Percentiles rank a stretch among this genome's conserved stretches.
These are phyloP conservation scores for Hypoxylon lenormandii DNA, from an alignment of 495 filamentous ascomycete species.

Conservation along the genomic window DNA sequence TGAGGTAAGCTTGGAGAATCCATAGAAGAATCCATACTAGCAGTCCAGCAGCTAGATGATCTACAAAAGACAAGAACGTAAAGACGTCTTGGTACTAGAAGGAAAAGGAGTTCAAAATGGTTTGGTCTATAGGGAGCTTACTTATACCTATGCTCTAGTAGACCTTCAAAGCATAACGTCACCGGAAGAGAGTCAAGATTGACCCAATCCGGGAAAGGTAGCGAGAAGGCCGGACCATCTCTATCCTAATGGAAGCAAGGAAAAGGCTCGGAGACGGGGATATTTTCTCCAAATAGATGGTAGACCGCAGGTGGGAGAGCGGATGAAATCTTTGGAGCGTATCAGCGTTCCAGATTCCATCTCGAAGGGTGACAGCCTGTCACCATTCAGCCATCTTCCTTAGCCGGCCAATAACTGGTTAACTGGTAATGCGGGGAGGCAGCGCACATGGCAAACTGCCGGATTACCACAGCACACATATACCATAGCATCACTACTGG, in stretches of 20 bases:
- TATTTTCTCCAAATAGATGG: conserved; percentile 41
- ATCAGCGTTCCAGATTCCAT: conserved; percentile 17
- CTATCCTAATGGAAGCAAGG: conserved; percentile 45
- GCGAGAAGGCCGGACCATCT: conserved; percentile 36
- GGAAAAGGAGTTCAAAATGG: neutral
- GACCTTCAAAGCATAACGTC: conserved; percentile 15
- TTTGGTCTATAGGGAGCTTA: conserved; percentile 10
- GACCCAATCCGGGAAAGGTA: conserved; percentile 17
- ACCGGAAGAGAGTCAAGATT: conserved; percentile 20
- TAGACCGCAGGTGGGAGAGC: conserved; percentile 18
- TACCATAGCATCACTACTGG: conserved; percentile 7
- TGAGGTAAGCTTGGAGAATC: conserved; percentile 14
- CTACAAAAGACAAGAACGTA: neutral
- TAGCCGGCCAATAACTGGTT: conserved; percentile 34
- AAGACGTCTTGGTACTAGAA: neutral
- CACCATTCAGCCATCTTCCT: conserved; percentile 36
- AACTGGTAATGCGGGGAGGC: conserved; percentile 18
- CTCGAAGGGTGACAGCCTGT: conserved; percentile 14
- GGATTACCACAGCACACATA: conserved; percentile 15
- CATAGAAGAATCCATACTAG: conserved; percentile 33
- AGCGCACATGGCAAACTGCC: conserved; percentile 35
- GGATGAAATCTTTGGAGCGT: conserved; percentile 10
- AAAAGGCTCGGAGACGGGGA: conserved; percentile 28
- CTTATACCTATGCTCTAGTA: conserved; percentile 16
- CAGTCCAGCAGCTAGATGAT: conserved; percentile 1